These are phyloP conservation scores for Boletales sp. DNA, from an alignment of 768 basidiomycete genomes.

Conservation along the genomic window DNA sequence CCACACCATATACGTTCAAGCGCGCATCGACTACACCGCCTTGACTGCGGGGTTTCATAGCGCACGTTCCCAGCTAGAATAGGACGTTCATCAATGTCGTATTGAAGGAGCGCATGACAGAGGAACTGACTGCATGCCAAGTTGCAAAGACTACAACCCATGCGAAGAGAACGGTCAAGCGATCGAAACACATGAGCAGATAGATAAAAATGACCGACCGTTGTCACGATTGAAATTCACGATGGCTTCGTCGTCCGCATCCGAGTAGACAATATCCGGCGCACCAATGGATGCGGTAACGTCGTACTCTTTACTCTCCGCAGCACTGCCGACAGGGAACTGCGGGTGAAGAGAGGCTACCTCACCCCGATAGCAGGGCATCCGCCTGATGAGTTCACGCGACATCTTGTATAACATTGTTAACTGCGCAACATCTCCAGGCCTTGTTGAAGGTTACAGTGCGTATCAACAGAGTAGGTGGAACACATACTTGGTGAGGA, in stretches of 20 bases:
- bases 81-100: neutral
- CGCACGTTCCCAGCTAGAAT: constrained; percentile 57
- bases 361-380: constrained; percentile 30
- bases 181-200: neutral
- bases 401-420: constrained; percentile 51
- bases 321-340: constrained; percentile 27
- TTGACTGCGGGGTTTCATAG: constrained; percentile 59
- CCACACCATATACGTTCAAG: constrained; percentile 60
- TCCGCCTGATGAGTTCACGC: constrained; percentile 52
- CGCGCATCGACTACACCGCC: constrained; percentile 61
- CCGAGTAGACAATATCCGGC: constrained; percentile 30
- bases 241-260: constrained; percentile 32
- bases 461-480: neutral
- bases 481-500: constrained; percentile 38
- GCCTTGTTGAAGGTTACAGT: neutral
- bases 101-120: neutral
- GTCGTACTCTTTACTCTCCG: constrained; percentile 15
- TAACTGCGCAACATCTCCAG: constrained; percentile 42
- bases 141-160: neutral
- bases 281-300: constrained; percentile 22
- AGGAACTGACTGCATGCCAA: neutral
- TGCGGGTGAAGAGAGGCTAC: constrained; percentile 10
- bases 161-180: neutral
- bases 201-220: neutral
- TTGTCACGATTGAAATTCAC: constrained; percentile 19